phyloP scores from a whole-genome alignment of 345 rosid species.

The Acer yangbiense region DNA sequence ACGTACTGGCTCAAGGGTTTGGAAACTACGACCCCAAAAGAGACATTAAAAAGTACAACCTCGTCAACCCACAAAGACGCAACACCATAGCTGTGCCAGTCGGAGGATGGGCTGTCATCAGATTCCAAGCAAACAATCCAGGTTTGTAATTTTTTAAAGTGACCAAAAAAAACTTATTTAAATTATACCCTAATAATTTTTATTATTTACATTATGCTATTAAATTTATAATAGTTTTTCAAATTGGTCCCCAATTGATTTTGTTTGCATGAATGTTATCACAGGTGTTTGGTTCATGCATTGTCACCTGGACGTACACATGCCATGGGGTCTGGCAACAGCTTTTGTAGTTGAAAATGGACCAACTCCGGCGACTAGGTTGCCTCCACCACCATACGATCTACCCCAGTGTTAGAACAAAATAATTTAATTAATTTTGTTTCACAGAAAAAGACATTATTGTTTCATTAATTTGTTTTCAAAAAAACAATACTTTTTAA shows the following conservation, averaged over 20 bases:
- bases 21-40: constrained; percentile 63
- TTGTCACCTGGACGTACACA: constrained; percentile 69
- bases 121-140: constrained; percentile 86
- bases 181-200: no score
- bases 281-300: constrained; percentile 75
- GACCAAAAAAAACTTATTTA: no score
- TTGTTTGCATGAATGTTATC: constrained; percentile 1
- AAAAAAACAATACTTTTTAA: background rate
- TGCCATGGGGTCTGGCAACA: constrained; percentile 61
- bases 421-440: no score
- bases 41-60: constrained; percentile 55
- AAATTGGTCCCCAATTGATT: background rate
- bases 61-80: constrained; percentile 61
- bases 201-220: no score
- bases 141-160: constrained; percentile 32
- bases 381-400: constrained; percentile 77
- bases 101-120: constrained; percentile 83
- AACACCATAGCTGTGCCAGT: constrained; percentile 82
- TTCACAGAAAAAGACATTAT: background rate
- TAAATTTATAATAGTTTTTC: no score
- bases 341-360: constrained; percentile 64
- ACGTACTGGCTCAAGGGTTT: constrained; percentile 86
- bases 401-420: constrained; percentile 55
- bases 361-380: constrained; percentile 43
- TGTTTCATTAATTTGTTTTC: background rate